These are phyloP conservation scores for Aristolochia fimbriata DNA, from an alignment of 164 flowering plant species.

Conservation along the genomic window DNA sequence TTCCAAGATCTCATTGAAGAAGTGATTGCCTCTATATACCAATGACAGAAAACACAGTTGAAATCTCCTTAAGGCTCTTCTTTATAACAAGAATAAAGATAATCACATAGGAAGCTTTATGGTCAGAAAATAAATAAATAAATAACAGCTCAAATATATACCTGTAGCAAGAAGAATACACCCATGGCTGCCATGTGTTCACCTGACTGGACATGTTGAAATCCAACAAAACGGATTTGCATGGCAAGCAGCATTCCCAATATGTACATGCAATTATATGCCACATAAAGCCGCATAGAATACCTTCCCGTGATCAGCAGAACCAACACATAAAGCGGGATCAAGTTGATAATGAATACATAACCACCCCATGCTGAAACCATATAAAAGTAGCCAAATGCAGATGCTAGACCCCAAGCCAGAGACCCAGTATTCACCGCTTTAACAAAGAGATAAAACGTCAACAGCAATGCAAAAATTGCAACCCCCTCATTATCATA, in stretches of 20 bases:
- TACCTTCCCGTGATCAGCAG: conserved; percentile 83
- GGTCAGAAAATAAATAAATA: background rate
- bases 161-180: conserved; percentile 94
- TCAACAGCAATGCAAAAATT: conserved; percentile 75
- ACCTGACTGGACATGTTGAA: conserved; percentile 97
- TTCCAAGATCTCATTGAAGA: too few relatives aligned
- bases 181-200: conserved; percentile 99
- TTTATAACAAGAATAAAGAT: too few relatives aligned
- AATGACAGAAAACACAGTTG: too few relatives aligned
- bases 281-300: conserved; percentile 88
- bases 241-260: conserved; percentile 94
- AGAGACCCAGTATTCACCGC: conserved; percentile 92
- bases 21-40: too few relatives aligned
- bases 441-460: conserved; percentile 84
- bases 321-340: conserved; percentile 87
- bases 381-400: conserved; percentile 94
- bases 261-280: conserved; percentile 82
- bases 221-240: conserved; percentile 99
- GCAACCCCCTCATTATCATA: conserved; percentile 97
- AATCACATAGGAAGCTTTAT: too few relatives aligned
- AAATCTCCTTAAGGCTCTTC: too few relatives aligned
- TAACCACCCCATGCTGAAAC: conserved; percentile 99
- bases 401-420: conserved; percentile 88
- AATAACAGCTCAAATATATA: conserved; percentile 6
- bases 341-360: conserved; percentile 85